These are phyloP conservation scores for Acanthamoeba royreba DNA, from an alignment of 208 protist genomes.

Conservation along the genomic window DNA sequence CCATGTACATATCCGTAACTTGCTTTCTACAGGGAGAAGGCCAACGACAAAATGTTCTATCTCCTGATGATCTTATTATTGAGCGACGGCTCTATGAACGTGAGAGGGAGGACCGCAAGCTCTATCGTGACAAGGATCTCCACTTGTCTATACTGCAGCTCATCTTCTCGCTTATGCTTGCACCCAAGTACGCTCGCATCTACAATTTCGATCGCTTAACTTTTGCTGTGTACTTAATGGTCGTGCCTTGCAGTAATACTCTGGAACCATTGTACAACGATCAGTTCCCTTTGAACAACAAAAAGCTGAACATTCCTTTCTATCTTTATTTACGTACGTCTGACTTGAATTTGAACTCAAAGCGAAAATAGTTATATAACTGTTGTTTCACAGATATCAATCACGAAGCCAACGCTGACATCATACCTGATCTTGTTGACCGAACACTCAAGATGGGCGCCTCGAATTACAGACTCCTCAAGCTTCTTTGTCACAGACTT, in stretches of 20 bases:
- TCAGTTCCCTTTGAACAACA: conserved; percentile 66
- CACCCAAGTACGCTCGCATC: background rate
- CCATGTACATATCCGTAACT: background rate
- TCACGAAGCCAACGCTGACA: background rate
- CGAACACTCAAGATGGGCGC: background rate
- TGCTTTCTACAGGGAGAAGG: too few species aligned
- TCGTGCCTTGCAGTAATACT: background rate
- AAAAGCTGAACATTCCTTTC: conserved; percentile 73
- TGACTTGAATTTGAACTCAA: too few species aligned
- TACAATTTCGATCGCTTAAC: background rate
- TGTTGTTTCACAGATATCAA: conserved; percentile 10
- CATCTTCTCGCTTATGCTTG: conserved; percentile 15
- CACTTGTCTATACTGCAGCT: conserved; percentile 3
- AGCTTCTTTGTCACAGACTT: conserved; percentile 61
- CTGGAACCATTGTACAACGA: conserved; percentile 63
- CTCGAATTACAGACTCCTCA: conserved; percentile 58
- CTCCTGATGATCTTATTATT: conserved; percentile 2
- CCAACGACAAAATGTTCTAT: background rate
- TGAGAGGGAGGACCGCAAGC: conserved; percentile 25
- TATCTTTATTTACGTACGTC: conserved; percentile 65
- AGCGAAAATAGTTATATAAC: too few species aligned
- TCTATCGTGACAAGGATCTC: background rate
- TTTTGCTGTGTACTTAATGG: too few species aligned
- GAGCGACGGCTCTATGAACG: background rate
- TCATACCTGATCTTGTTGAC: background rate